Conservation (phyloP, 208 protist genomes). For the Acanthamoeba culbertsoni region DNA sequence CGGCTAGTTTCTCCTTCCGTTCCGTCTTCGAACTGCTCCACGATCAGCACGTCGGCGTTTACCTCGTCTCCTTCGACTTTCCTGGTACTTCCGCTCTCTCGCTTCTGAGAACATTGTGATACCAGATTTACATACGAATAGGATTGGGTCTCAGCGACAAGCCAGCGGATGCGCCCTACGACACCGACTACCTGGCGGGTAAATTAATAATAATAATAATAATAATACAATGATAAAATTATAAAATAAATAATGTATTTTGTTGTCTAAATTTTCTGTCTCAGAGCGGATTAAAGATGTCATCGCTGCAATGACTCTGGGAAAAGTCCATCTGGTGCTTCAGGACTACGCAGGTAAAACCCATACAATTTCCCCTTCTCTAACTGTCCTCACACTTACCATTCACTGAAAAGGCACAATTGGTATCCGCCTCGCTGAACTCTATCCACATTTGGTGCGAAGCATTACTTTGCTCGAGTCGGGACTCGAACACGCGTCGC, state of each 20-base stretch:
- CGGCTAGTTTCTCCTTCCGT: slow-evolving; percentile 6
- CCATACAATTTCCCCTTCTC: background rate
- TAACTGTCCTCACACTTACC: background rate
- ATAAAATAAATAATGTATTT: background rate
- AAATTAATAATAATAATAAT: background rate
- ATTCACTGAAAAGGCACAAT: background rate
- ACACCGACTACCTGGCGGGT: slow-evolving; percentile 3
- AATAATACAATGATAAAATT: background rate
- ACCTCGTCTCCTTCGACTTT: slow-evolving; percentile 14
- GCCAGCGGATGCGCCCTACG: background rate
- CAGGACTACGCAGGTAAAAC: background rate
- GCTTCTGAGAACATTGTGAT: background rate
- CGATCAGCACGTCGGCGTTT: background rate
- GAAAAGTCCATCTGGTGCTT: slow-evolving; percentile 1
- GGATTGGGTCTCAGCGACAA: slow-evolving; percentile 6
- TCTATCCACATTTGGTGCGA: background rate
- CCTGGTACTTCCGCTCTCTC: background rate
- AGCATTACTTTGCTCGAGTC: slow-evolving; percentile 2
- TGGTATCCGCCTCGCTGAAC: background rate
- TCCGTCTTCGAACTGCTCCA: background rate
- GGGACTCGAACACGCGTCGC: background rate
- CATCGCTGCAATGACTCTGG: slow-evolving; percentile 17
- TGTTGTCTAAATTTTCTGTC: no score
- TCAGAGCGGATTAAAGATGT: slow-evolving; percentile 23
- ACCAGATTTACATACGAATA: background rate